A percentile compares a stretch with the other conserved stretches of the same genome.
phyloP scores from a whole-genome alignment of 2,329 filamentous ascomycete species.

The Apiospora arundinis region DNA sequence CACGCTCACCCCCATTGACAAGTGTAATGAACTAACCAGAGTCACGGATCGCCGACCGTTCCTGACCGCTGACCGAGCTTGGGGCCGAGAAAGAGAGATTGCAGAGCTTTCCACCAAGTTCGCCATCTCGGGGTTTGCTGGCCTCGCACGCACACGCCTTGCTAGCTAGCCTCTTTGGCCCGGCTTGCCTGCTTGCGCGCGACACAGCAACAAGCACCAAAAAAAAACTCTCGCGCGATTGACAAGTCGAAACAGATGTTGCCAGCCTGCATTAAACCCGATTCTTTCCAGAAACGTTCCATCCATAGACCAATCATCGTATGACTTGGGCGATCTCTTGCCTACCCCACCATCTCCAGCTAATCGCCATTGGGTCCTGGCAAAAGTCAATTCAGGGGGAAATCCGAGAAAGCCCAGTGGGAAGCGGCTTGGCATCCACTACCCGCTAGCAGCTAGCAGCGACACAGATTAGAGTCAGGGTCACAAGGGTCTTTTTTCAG shows the following conservation, averaged over 20 bases:
- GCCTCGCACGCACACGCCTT: too few relatives aligned
- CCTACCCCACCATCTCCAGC: constrained; percentile 11
- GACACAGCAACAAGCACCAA: neutral
- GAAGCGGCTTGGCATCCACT: neutral
- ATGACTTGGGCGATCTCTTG: constrained; percentile 8
- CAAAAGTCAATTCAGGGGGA: constrained; percentile 12
- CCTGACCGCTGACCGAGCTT: constrained; percentile 13
- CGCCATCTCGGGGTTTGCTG: neutral
- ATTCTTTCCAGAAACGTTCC: constrained; percentile 18
- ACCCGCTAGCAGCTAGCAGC: neutral
- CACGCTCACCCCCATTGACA: neutral
- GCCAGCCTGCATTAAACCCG: neutral
- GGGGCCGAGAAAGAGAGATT: constrained; percentile 1
- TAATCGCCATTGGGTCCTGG: neutral
- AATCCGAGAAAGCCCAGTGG: neutral
- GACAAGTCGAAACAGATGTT: constrained; percentile 12
- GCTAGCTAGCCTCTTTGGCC: too few relatives aligned
- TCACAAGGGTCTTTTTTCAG: neutral
- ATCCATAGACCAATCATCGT: constrained; percentile 12
- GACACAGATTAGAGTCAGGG: neutral
- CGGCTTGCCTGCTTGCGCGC: neutral
- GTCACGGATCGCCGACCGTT: constrained; percentile 7
- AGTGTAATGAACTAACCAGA: neutral
- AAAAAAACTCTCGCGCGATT: neutral
- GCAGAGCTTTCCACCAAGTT: neutral